Evolutionary conservation across 192 early-diverging fungal genomes (phyloP), one percentile per base, ranked within the genome.

Genomic region (Backusella psychrophila): DNA sequence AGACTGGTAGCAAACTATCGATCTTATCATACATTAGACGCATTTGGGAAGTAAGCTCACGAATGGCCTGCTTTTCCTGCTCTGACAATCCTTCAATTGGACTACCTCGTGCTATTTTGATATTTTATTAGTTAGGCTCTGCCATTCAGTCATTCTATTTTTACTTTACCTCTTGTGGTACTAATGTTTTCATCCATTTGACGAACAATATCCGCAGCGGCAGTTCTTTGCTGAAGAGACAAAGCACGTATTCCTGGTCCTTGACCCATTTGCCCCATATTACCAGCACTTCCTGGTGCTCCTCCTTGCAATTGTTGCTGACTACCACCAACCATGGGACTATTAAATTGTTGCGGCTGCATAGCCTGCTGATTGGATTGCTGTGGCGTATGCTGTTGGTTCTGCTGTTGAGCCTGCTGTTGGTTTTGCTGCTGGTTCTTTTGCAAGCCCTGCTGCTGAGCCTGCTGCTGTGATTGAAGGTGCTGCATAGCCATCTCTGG

Each of bases 1-100:
- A 86, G 0, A 85, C 49, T 0, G 87, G 87, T 53, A 88, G 69
- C 35, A 88, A 78, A 15, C 81, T 80, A 67, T 88, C 87, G 31
- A 88, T 72, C 38, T 83, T 83, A 26, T 84, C 71, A 39, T 77
- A 85, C 82, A 88, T 82, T 23, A 81, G 81, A 69, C 75, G 77
- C 74, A 86, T 75, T 34, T 77, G 76, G 12, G 49, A 53, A 59
- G 80, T 71, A 19, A 80, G 81, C 3, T 86, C 85, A 35, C 80
- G 77, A 59, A 88, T 84, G 0, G 81, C 71, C 26, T 75, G 69
- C 69, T 88, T 85, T 38, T 88, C 83, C 15, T 88, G 77, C 6
- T 80, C 82, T 1, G 76, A 74, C 1, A 88, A 63, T 39, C 77
- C 80, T 19, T 77, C 73, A 6, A 87, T 69, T 1, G 80, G 66